A percentile compares a stretch with the other conserved stretches of the same genome.
Evolutionary conservation across 2,329 filamentous ascomycete species (phyloP).

Genomic region (Fusarium sambucinum): DNA sequence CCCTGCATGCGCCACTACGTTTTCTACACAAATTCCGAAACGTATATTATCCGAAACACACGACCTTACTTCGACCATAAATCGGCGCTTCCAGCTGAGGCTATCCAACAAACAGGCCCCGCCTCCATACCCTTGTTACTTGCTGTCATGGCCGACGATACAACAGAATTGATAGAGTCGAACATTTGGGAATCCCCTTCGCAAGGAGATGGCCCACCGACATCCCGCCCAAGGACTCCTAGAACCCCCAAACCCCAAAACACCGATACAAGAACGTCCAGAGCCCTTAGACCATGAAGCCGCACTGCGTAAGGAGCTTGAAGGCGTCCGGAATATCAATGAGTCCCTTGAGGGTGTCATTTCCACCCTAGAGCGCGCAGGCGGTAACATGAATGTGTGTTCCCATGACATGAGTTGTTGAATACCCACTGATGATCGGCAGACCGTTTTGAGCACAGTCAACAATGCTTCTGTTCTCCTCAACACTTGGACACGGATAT

Average conservation of each 20-base stretch:
- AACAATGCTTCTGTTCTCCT: conserved; percentile 88
- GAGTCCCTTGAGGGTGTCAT: conserved; percentile 84
- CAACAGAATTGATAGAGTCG: conserved; percentile 60
- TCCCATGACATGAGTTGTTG: neutral
- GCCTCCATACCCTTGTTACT: conserved; percentile 2
- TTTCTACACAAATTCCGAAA: conserved; percentile 18
- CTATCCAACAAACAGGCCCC: conserved; percentile 9
- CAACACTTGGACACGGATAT: conserved; percentile 94
- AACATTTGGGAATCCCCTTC: conserved; percentile 62
- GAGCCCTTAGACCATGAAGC: conserved; percentile 75
- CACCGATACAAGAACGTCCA: conserved; percentile 57
- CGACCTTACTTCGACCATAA: conserved; percentile 25
- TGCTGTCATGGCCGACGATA: conserved; percentile 59
- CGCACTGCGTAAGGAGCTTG: conserved; percentile 80
- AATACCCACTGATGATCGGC: conserved; percentile 32
- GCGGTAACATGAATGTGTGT: conserved; percentile 79
- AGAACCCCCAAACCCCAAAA: conserved; percentile 62
- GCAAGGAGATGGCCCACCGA: conserved; percentile 48
- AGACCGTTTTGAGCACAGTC: conserved; percentile 87
- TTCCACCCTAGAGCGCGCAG: conserved; percentile 76
- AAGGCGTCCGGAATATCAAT: conserved; percentile 88
- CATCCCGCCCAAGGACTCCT: conserved; percentile 52
- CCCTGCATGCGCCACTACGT: conserved; percentile 29
- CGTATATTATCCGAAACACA: conserved; percentile 24
- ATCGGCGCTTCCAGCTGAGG: conserved; percentile 29